These are phyloP conservation scores for Xylariaceae sp. DNA, from an alignment of 2,329 filamentous ascomycete species.

Conservation along the genomic window DNA sequence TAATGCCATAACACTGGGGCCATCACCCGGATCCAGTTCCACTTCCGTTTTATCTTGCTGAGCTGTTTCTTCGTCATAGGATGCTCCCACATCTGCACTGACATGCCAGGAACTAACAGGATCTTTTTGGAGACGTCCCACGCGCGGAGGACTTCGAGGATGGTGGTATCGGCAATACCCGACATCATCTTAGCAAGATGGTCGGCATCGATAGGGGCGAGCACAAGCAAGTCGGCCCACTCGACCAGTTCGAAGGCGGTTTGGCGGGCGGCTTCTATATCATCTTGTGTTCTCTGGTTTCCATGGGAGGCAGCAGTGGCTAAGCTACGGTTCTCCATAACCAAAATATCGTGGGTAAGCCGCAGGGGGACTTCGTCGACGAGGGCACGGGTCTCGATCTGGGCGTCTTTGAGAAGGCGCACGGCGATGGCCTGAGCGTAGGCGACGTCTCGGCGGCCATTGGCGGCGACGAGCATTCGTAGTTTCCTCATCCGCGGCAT, in stretches of 20 bases:
- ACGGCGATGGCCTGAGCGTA: constrained; percentile 62
- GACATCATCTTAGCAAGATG: constrained; percentile 82
- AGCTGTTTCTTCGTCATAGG: constrained; percentile 84
- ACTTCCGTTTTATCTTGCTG: constrained; percentile 74
- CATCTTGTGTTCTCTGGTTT: constrained; percentile 34
- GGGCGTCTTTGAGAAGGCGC: constrained; percentile 58
- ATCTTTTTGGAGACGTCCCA: constrained; percentile 87
- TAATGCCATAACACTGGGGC: constrained; percentile 80
- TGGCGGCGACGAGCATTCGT: constrained; percentile 59
- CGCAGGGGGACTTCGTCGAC: constrained; percentile 60
- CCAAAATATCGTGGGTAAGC: constrained; percentile 57
- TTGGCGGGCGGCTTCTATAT: constrained; percentile 48
- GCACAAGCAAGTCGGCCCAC: constrained; percentile 82
- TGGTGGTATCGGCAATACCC: constrained; percentile 73
- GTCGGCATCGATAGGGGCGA: constrained; percentile 80
- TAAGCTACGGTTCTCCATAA: constrained; percentile 50
- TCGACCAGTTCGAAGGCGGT: constrained; percentile 64
- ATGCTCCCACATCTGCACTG: constrained; percentile 81
- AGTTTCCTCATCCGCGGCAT: constrained; percentile 43
- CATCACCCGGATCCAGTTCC: constrained; percentile 81
- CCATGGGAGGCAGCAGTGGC: constrained; percentile 31
- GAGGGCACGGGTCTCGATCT: constrained; percentile 56
- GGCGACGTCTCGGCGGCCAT: constrained; percentile 58
- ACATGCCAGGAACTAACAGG: constrained; percentile 83
- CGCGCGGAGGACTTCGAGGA: constrained; percentile 73